Conservation (phyloP, 106 monocot species). For the Ottelia alismoides region DNA sequence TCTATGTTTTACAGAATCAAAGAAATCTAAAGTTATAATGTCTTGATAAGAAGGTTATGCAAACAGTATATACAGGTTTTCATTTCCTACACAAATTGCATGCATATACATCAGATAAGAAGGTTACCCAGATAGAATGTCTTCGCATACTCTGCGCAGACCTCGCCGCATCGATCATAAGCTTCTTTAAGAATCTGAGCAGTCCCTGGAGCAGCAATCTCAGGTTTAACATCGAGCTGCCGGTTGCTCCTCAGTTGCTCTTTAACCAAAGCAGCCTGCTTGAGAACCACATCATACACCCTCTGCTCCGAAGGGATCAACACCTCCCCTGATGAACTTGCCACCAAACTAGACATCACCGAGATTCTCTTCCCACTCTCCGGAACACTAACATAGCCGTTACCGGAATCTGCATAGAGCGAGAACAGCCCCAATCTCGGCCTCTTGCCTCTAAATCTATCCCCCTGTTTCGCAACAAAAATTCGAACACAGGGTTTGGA, state of each 20-base stretch:
- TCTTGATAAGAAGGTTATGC: conserved; percentile 91
- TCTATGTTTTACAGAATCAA: no score
- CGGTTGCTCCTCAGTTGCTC: conserved; percentile 11
- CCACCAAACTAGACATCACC: conserved; percentile 38
- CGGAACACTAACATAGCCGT: no score
- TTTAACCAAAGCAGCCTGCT: conserved; percentile 68
- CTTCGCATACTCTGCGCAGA: no score
- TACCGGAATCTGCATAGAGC: conserved; percentile 14
- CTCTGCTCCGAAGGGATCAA: conserved; percentile 58
- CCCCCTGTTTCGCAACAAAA: no score
- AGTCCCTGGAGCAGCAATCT: not conserved
- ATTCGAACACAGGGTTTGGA: no score
- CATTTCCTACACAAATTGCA: no score
- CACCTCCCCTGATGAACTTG: conserved; percentile 34
- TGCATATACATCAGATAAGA: no score
- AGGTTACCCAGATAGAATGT: no score
- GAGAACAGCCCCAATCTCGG: conserved; percentile 16
- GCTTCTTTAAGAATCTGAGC: not conserved
- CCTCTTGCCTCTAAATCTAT: conserved; percentile 4
- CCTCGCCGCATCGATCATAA: conserved; percentile 52
- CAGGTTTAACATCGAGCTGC: conserved; percentile 17
- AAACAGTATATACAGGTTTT: conserved; percentile 72
- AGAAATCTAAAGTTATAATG: conserved; percentile 19
- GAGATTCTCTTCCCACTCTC: conserved; percentile 3
- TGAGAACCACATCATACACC: no score